Base-by-base conservation (phyloP, 345 rosid genomes). In the Murraya paniculata region DNA sequence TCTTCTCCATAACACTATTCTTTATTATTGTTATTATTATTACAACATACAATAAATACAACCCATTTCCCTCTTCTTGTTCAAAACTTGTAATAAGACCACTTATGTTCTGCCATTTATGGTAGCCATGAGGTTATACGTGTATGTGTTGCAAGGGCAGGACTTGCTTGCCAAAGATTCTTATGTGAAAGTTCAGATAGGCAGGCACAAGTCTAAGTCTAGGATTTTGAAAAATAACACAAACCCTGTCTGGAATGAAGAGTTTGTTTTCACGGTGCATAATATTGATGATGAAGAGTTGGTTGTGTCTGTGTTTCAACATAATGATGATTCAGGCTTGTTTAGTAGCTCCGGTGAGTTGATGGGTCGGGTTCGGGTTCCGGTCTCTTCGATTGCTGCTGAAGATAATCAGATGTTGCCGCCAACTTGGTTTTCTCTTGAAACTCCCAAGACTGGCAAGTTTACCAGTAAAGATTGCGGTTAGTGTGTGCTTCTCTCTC, bases 211-310 rank as follows among this genome's bases (percentile, higher is more conserved):
- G 75, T 86, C 89, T 57, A 92, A 90, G 85, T 89, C 96, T 55
- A 87, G 89, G 85, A 70, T 85, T 28, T 72, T 77, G 41, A 84
- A 81, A 72, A 83, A 79, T 33, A 84, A 79, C 38, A 1, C 33
- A 2, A 87, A 79, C 79, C 97, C 97, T 18, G 82, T 86, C 78
- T 93, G 97, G 97, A 87, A 91, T 48, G 93, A 95, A 84, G 99
- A 91, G 87, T 92, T 95, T 45, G 91, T 86, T 60, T 90, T 95
- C 75, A 75, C 85, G 65, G 79, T 84, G 13, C 82, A 79, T 64
- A 82, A 78, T 25, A 55, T 68, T 41, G 89, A 87, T 28, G 85
- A 73, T 25, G 90, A 86, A 11, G 87, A 79, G 30, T 77, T 93
- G 74, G 78, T 88, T 70, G 85, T 91, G 6, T 89, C 97, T 28